These are phyloP conservation scores for Biscogniauxia sp. DNA, from an alignment of 2,329 filamentous ascomycete species.

Conservation along the genomic window DNA sequence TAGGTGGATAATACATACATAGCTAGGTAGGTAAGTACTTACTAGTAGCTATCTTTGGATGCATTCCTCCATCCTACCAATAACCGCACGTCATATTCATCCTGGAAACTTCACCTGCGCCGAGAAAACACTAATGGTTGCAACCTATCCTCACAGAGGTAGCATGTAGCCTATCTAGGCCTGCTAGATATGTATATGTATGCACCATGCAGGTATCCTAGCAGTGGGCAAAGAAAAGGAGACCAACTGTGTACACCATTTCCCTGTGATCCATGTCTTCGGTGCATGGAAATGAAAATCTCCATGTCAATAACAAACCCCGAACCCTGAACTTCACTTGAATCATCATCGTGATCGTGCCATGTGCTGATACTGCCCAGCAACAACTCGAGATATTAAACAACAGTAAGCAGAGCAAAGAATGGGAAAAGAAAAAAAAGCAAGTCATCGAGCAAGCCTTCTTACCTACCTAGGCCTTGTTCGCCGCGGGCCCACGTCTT, in stretches of 20 bases:
- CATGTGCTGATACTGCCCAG: too few species aligned
- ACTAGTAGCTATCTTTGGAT: not conserved
- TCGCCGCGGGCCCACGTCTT: not conserved
- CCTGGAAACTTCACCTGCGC: not conserved
- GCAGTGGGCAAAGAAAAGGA: not conserved
- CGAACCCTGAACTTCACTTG: too few species aligned
- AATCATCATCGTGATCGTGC: too few species aligned
- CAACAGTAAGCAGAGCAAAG: not conserved
- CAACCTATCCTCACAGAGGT: not conserved
- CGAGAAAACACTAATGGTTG: not conserved
- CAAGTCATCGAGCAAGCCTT: not conserved
- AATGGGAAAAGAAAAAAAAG: too few species aligned
- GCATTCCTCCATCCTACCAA: not conserved
- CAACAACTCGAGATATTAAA: too few species aligned
- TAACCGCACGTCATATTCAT: not conserved
- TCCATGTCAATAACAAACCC: not conserved
- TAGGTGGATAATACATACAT: too few species aligned
- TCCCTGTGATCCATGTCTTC: not conserved
- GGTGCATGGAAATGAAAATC: not conserved
- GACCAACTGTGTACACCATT: not conserved
- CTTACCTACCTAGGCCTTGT: not conserved
- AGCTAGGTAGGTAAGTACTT: too few species aligned
- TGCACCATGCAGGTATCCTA: not conserved
- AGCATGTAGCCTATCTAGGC: not conserved
- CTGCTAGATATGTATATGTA: too few species aligned